These are phyloP conservation scores for Aureobasidium uvarum DNA, from an alignment of 2,329 filamentous ascomycete species.

Conservation along the genomic window DNA sequence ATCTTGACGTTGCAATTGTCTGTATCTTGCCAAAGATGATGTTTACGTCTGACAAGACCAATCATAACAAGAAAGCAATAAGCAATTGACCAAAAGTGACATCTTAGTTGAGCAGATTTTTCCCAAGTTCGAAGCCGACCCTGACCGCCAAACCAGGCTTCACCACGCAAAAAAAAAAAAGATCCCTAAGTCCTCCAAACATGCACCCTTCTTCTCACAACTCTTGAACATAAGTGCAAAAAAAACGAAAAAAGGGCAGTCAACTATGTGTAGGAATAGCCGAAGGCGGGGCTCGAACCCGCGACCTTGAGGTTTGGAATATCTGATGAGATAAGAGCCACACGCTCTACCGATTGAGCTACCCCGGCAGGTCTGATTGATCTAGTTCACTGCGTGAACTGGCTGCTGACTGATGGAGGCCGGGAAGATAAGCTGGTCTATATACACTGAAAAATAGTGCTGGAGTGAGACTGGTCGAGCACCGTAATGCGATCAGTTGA, in stretches of 20 bases:
- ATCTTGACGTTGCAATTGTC: too few species aligned
- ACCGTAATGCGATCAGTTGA: too few species aligned
- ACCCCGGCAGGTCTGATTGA: slow-evolving; percentile 39
- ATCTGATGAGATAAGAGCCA: slow-evolving; percentile 42
- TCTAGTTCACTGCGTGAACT: slow-evolving; percentile 5
- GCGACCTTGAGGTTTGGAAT: slow-evolving; percentile 20
- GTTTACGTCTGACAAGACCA: neutral
- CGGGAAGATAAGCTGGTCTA: too few species aligned
- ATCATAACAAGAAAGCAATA: neutral
- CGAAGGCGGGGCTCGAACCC: slow-evolving; percentile 26
- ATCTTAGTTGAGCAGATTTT: neutral
- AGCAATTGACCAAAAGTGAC: neutral
- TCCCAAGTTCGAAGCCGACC: neutral
- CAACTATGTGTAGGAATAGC: slow-evolving; percentile 17
- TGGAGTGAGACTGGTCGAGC: neutral
- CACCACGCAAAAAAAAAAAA: neutral
- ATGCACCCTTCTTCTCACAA: too few species aligned
- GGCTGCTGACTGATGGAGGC: slow-evolving; percentile 4
- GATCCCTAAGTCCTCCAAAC: neutral
- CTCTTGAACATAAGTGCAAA: neutral
- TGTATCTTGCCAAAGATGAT: too few species aligned
- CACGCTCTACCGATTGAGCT: slow-evolving; percentile 51
- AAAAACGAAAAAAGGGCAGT: neutral
- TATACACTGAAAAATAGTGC: neutral
- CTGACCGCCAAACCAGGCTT: neutral